Percentiles rank a stretch among this genome's conserved stretches.
phyloP scores from a whole-genome alignment of 2,329 filamentous ascomycete species.

The Fusarium anthophilum region DNA sequence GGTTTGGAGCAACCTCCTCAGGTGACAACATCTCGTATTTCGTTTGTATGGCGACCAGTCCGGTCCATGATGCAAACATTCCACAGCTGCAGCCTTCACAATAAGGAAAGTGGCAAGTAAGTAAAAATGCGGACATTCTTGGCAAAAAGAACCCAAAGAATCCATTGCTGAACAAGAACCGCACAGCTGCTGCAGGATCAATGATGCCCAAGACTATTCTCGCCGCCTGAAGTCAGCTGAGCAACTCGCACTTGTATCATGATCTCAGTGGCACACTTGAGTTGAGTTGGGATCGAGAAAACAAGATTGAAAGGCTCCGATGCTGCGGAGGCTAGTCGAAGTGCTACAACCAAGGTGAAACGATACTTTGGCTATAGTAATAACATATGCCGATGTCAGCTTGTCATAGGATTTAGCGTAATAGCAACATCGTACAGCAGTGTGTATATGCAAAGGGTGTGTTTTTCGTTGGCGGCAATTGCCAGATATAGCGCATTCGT shows the following conservation, averaged over 20 bases:
- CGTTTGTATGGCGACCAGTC: not conserved
- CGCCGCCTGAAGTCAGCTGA: not conserved
- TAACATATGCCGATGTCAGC: too few species aligned
- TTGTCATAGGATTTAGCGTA: not conserved
- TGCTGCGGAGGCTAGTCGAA: not conserved
- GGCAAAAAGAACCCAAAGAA: not conserved
- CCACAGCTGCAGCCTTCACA: not conserved
- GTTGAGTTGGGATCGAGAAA: not conserved
- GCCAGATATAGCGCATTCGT: not conserved
- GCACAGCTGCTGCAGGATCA: not conserved
- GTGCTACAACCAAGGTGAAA: not conserved
- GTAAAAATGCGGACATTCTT: not conserved
- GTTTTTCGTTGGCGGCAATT: not conserved
- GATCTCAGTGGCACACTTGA: constrained; percentile 1
- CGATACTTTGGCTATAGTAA: not conserved
- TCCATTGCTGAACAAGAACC: not conserved
- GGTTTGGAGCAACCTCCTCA: not conserved
- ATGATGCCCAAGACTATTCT: not conserved
- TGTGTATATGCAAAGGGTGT: not conserved
- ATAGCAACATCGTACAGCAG: not conserved
- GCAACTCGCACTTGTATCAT: not conserved
- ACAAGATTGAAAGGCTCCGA: not conserved
- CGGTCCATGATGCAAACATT: not conserved
- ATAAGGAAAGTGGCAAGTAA: not conserved
- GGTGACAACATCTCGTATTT: not conserved